Percentiles rank a stretch among this genome's conserved stretches.
phyloP scores from a whole-genome alignment of 2,329 filamentous ascomycete genomes.

The Cryphonectria parasitica region DNA sequence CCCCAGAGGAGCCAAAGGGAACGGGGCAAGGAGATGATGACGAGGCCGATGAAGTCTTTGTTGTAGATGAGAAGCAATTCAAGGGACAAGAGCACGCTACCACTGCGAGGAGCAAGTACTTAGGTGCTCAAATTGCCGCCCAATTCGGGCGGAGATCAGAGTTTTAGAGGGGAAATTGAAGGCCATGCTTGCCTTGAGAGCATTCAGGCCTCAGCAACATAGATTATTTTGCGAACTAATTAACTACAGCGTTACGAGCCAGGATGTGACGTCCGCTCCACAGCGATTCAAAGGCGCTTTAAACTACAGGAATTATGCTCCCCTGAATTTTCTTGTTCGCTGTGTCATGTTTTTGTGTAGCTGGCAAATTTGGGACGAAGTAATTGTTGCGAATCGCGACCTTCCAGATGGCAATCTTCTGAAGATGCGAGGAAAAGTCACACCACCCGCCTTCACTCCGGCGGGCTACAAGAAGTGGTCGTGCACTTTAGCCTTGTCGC shows the following conservation, averaged over 20 bases:
- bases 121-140: slow-evolving; percentile 17
- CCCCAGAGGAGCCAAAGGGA: neutral
- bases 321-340: neutral
- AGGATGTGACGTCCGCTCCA: neutral
- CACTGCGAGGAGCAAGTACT: slow-evolving; percentile 1
- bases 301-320: neutral
- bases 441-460: neutral
- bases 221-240: neutral
- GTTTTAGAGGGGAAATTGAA: neutral
- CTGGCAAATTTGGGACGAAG: neutral
- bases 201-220: neutral
- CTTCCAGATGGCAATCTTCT: neutral
- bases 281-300: neutral
- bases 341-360: neutral
- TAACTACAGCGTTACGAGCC: neutral
- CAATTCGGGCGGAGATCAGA: slow-evolving; percentile 10
- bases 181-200: neutral
- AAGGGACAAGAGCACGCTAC: slow-evolving; percentile 8
- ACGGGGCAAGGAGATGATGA: neutral
- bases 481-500: neutral
- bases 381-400: neutral
- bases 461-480: neutral
- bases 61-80: slow-evolving; percentile 11
- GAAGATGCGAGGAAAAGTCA: neutral
- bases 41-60: slow-evolving; percentile 18